Conservation (phyloP, 1,284 basidiomycete genomes). For the Apiotrichum porosum region DNA sequence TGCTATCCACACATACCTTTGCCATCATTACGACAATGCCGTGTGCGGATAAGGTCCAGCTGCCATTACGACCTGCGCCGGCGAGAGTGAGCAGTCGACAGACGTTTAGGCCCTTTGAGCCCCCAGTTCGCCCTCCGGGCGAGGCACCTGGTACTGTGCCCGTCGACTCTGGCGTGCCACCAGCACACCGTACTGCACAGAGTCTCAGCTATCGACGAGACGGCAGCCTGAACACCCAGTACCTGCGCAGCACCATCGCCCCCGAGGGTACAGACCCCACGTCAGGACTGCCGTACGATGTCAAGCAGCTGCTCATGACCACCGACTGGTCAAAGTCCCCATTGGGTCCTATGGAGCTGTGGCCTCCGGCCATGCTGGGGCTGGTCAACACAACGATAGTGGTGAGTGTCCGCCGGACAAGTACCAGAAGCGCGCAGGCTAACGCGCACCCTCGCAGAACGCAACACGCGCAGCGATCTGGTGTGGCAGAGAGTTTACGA, state of each 20-base stretch:
- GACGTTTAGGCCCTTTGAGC: neutral
- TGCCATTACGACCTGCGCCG: too few relatives aligned
- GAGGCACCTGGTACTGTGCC: neutral
- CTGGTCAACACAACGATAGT: neutral
- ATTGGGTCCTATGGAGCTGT: conserved; percentile 31
- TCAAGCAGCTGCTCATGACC: neutral
- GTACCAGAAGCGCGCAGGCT: too few relatives aligned
- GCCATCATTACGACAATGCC: too few relatives aligned
- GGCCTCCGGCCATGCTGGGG: conserved; percentile 30
- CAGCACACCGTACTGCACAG: neutral
- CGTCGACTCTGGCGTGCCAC: neutral
- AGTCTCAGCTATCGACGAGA: neutral
- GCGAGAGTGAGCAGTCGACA: too few relatives aligned
- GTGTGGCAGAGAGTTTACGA: conserved; percentile 31
- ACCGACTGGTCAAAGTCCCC: conserved; percentile 41
- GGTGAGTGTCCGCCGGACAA: conserved; percentile 21
- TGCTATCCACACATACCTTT: neutral
- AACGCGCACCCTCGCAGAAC: too few relatives aligned
- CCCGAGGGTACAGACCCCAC: too few relatives aligned
- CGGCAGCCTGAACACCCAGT: neutral
- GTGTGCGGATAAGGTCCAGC: too few relatives aligned
- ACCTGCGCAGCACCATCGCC: too few relatives aligned
- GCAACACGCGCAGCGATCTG: too few relatives aligned
- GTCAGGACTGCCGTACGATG: neutral
- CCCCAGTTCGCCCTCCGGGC: neutral